phyloP scores from a whole-genome alignment of 768 basidiomycete species.

The Tylopilus subfusipes region DNA sequence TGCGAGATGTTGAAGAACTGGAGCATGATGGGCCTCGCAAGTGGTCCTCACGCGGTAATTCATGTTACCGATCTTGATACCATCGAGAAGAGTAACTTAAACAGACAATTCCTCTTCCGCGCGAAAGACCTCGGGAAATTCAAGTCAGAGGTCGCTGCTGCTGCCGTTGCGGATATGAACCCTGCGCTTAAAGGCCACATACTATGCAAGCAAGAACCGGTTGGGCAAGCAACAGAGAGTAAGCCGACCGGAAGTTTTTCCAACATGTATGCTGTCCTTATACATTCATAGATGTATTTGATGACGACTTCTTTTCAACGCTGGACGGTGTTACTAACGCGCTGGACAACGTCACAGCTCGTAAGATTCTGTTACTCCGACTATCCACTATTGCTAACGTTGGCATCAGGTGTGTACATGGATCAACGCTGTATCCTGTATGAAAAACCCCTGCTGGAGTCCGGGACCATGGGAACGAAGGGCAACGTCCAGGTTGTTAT shows the following conservation, averaged over 20 bases:
- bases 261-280: slow-evolving; percentile 7
- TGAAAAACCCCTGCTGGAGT: slow-evolving; percentile 92
- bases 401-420: slow-evolving; percentile 84
- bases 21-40: slow-evolving; percentile 96
- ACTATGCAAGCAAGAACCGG: slow-evolving; percentile 84
- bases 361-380: slow-evolving; percentile 43
- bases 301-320: slow-evolving; percentile 79
- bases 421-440: slow-evolving; percentile 97
- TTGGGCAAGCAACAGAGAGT: slow-evolving; percentile 93
- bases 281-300: slow-evolving; percentile 66
- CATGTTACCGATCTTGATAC: slow-evolving; percentile 97
- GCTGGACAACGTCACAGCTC: slow-evolving; percentile 93
- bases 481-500: slow-evolving; percentile 96
- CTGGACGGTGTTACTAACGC: slow-evolving; percentile 97
- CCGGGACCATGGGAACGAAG: slow-evolving; percentile 97
- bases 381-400: slow-evolving; percentile 1
- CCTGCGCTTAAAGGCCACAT: slow-evolving; percentile 85
- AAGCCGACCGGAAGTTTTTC: slow-evolving; percentile 29
- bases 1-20: slow-evolving; percentile 99
- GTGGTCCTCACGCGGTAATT: slow-evolving; percentile 73
- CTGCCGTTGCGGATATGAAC: slow-evolving; percentile 95
- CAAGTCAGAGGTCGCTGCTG: slow-evolving; percentile 91
- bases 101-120: slow-evolving; percentile 97
- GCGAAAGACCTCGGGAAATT: slow-evolving; percentile 95
- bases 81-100: slow-evolving; percentile 98